Percentiles rank a stretch among this genome's conserved stretches.
Evolutionary conservation across 83 land plant genomes (phyloP).

Genomic region (Thuja plicata): DNA sequence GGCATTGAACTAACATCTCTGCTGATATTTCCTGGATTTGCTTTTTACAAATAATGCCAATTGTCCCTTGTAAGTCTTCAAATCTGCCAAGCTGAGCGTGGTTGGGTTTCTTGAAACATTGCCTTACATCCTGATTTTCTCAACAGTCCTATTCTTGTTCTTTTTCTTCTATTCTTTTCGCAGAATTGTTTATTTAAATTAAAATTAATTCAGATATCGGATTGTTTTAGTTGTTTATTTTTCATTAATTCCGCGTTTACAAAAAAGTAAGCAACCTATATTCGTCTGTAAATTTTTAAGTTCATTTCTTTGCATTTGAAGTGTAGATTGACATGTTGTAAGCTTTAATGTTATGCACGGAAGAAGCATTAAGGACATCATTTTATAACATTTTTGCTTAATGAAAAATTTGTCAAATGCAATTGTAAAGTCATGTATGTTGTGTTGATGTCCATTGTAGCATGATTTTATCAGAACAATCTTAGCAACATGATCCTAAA

Average conservation of each 20-base stretch:
- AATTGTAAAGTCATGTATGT: no score
- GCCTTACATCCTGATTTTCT: not conserved
- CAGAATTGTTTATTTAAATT: no score
- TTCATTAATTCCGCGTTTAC: not conserved
- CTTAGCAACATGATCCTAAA: not conserved
- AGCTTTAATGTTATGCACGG: not conserved
- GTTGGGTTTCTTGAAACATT: not conserved
- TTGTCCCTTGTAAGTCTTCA: no score
- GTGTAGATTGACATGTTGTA: not conserved
- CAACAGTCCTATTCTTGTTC: not conserved
- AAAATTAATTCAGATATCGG: not conserved
- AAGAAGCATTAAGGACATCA: not conserved
- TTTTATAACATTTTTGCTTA: not conserved
- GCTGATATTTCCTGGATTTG: not conserved
- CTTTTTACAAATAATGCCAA: not conserved
- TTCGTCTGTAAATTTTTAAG: not conserved
- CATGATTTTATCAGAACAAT: not conserved
- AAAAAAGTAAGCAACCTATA: not conserved
- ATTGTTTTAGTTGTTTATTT: not conserved
- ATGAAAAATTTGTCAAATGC: not conserved
- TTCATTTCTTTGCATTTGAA: no score
- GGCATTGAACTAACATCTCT: not conserved
- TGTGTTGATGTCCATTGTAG: not conserved
- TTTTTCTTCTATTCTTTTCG: no score
- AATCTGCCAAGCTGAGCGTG: no score